Conservation (phyloP, 805 yeast species). For the Kluyveromyces nonfermentans region DNA sequence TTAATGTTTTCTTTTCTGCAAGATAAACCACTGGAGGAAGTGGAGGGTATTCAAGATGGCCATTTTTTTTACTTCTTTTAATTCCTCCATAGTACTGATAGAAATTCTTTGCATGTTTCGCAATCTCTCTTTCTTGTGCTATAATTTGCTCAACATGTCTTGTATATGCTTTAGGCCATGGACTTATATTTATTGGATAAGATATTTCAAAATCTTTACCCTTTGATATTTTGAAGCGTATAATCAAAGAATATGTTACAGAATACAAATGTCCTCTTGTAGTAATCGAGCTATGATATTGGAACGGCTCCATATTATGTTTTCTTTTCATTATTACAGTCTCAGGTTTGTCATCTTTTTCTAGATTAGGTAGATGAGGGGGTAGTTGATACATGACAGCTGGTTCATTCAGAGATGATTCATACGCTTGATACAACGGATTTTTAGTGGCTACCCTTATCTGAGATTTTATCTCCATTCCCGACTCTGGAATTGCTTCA, state of each 20-base stretch:
- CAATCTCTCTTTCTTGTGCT: constrained; percentile 40
- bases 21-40: constrained; percentile 27
- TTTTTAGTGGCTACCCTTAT: constrained; percentile 22
- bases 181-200: constrained; percentile 46
- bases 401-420: constrained; percentile 27
- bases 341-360: constrained; percentile 6
- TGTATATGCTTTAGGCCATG: constrained; percentile 41
- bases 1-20: constrained; percentile 15
- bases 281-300: constrained; percentile 41
- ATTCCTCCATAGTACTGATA: constrained; percentile 31
- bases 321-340: constrained; percentile 26
- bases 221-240: constrained; percentile 40
- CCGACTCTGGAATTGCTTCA: constrained; percentile 22
- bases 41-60: constrained; percentile 30
- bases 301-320: constrained; percentile 25
- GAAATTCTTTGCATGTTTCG: constrained; percentile 29
- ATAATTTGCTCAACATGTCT: constrained; percentile 46
- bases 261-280: constrained; percentile 42
- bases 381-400: constrained; percentile 16
- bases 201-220: constrained; percentile 41
- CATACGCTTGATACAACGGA: constrained; percentile 22
- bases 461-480: constrained; percentile 18
- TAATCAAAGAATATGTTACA: constrained; percentile 39
- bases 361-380: constrained; percentile 8
- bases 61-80: constrained; percentile 21